Percentiles rank a stretch among this genome's conserved stretches.
phyloP scores from a whole-genome alignment of 2,329 filamentous ascomycete species.

The Curvularia lunata region DNA sequence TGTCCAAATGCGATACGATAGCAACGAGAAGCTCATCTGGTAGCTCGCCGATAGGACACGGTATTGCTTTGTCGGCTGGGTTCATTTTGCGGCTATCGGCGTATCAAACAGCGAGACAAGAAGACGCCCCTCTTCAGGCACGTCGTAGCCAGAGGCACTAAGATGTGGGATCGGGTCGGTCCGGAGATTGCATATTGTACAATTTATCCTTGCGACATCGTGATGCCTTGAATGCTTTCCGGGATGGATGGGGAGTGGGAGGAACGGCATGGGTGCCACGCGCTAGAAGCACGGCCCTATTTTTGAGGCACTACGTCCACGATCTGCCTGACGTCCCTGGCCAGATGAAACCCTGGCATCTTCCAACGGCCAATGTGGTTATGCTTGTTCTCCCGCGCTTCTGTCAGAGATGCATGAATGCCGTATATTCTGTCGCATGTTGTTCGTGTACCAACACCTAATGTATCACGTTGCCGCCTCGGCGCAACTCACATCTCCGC shows the following conservation, averaged over 20 bases:
- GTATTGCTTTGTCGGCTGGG: background rate
- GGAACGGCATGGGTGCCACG: conserved; percentile 1
- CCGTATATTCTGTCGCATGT: conserved; percentile 13
- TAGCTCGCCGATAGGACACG: background rate
- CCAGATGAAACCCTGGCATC: background rate
- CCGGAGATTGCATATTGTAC: conserved; percentile 2
- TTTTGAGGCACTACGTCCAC: conserved; percentile 5
- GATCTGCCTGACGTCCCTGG: conserved; percentile 9
- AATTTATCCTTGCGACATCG: background rate
- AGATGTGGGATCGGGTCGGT: background rate
- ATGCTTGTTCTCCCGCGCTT: background rate
- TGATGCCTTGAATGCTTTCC: background rate
- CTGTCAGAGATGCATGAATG: conserved; percentile 4
- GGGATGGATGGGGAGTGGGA: background rate
- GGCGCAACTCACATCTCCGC: conserved; percentile 4
- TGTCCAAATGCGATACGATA: background rate
- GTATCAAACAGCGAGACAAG: conserved; percentile 6
- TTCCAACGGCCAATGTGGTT: conserved; percentile 2
- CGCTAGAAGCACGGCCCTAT: conserved; percentile 11
- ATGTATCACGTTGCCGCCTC: conserved; percentile 11
- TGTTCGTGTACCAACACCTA: conserved; percentile 8
- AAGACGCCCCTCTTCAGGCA: background rate
- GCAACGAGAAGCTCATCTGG: background rate
- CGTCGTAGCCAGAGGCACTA: background rate
- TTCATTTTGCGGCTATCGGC: background rate